Evolutionary conservation across 495 filamentous ascomycete species (phyloP).

Genomic region (Diplogelasinospora grovesii): DNA sequence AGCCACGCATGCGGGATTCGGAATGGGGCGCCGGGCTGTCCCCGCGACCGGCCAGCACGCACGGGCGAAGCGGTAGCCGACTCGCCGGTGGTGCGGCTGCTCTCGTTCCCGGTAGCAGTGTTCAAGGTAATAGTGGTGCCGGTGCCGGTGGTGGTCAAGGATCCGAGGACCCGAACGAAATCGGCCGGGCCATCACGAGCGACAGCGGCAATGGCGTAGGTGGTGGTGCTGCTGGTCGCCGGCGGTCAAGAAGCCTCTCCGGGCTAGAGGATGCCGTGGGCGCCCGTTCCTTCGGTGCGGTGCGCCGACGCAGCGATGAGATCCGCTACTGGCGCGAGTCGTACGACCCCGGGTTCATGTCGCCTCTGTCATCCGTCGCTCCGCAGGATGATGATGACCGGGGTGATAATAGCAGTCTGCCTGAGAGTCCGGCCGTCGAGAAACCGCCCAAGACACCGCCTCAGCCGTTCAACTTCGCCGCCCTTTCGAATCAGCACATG

Average conservation of each 20-base stretch:
- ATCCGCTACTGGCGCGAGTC: conserved; percentile 53
- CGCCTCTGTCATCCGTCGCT: conserved; percentile 41
- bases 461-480: conserved; percentile 48
- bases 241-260: conserved; percentile 48
- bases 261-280: conserved; percentile 37
- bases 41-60: conserved; percentile 47
- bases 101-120: too few relatives aligned
- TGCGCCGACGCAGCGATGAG: conserved; percentile 49
- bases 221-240: conserved; percentile 24
- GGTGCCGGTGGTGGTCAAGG: too few relatives aligned
- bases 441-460: conserved; percentile 33
- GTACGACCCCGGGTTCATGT: conserved; percentile 39
- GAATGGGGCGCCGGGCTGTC: conserved; percentile 43
- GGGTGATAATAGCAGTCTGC: conserved; percentile 25
- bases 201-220: conserved; percentile 24
- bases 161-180: conserved; percentile 35
- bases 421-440: conserved; percentile 27
- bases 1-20: conserved; percentile 20
- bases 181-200: conserved; percentile 48
- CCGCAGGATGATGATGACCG: conserved; percentile 34
- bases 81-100: conserved; percentile 7
- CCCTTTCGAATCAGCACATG: conserved; percentile 36
- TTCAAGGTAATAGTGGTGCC: too few relatives aligned
- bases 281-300: conserved; percentile 11
- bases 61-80: conserved; percentile 36